These are phyloP conservation scores for Fulvia fulva DNA, from an alignment of 2,329 filamentous ascomycete genomes.

Conservation along the genomic window DNA sequence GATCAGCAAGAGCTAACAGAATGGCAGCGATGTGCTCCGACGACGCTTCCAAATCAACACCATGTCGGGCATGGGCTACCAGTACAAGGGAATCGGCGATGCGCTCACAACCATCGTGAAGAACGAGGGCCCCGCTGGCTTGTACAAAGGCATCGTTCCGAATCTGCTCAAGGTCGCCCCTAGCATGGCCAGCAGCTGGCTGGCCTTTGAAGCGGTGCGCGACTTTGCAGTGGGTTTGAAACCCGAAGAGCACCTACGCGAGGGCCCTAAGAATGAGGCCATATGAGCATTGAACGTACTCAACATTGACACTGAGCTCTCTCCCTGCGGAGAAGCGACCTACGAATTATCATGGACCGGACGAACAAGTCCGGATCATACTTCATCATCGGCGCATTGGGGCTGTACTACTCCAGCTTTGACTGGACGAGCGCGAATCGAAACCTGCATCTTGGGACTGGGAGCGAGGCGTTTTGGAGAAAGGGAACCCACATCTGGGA, in stretches of 20 bases:
- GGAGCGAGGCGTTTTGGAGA: constrained; percentile 2
- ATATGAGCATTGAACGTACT: not conserved
- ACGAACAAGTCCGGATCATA: not conserved
- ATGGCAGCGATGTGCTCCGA: constrained; percentile 74
- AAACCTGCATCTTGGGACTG: not conserved
- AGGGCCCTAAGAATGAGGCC: not conserved
- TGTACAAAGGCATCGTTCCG: constrained; percentile 95
- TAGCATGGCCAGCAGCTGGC: constrained; percentile 97
- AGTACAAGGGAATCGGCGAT: constrained; percentile 83
- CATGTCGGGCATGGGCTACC: constrained; percentile 96
- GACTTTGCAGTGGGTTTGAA: constrained; percentile 65
- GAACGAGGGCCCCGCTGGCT: constrained; percentile 76
- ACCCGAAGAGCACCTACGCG: constrained; percentile 8
- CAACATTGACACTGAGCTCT: not conserved
- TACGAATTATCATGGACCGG: not conserved
- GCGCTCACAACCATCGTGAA: constrained; percentile 76
- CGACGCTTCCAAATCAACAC: constrained; percentile 98
- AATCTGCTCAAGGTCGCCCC: constrained; percentile 96
- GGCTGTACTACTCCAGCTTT: not conserved
- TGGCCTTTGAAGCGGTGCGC: constrained; percentile 90
- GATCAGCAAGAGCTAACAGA: not conserved
- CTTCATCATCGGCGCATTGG: not conserved
- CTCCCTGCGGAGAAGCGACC: not conserved
- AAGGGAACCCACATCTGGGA: not conserved
- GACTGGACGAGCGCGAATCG: not conserved